phyloP scores from a whole-genome alignment of 306 rosid genomes.

The Glycine soja region DNA sequence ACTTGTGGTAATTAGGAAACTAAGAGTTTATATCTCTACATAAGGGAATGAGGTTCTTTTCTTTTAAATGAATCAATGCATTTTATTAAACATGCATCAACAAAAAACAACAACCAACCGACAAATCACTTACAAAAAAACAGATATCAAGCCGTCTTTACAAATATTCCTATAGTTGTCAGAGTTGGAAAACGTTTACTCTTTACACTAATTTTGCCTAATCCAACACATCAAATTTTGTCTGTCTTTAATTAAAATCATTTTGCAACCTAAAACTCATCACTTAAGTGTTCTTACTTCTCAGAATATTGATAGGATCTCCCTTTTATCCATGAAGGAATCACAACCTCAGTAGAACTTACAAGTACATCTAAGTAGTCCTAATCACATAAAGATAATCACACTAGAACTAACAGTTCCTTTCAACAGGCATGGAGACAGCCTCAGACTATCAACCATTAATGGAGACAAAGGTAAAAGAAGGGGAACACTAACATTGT shows the following conservation, averaged over 20 bases:
- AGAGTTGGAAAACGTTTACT: conserved; percentile 19
- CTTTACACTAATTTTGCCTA: conserved; percentile 18
- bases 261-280: conserved; percentile 28
- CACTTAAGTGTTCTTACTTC: background rate
- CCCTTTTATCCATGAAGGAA: too few relatives aligned
- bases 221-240: conserved; percentile 24
- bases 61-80: background rate
- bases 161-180: conserved; percentile 38
- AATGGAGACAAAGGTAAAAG: too few relatives aligned
- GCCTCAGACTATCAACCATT: too few relatives aligned
- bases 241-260: conserved; percentile 32
- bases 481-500: too few relatives aligned
- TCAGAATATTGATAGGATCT: background rate
- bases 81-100: conserved; percentile 15
- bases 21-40: background rate
- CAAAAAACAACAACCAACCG: conserved; percentile 16
- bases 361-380: too few relatives aligned
- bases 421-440: too few relatives aligned
- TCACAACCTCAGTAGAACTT: too few relatives aligned
- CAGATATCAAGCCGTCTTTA: conserved; percentile 20
- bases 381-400: too few relatives aligned
- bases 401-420: too few relatives aligned
- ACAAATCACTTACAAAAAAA: conserved; percentile 34
- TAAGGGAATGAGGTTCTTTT: conserved; percentile 4
- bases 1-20: background rate